Conservation (phyloP, 208 protist species). For the Crithidia acanthocephali region DNA sequence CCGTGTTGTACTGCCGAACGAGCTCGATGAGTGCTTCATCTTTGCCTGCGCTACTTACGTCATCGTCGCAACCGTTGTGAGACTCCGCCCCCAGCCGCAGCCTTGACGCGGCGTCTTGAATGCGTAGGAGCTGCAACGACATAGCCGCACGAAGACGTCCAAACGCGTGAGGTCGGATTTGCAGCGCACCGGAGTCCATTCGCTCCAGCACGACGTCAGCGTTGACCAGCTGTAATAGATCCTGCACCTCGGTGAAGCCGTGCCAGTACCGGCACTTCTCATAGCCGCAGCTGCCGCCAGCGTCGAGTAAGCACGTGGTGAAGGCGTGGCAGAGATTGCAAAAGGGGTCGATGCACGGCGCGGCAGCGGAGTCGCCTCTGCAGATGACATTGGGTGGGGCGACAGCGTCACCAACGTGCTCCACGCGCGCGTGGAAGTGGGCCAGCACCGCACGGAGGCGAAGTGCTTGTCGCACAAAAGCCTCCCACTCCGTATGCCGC, state of each 20-base stretch:
- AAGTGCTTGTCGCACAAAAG: neutral
- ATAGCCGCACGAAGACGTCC: neutral
- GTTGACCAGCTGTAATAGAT: neutral
- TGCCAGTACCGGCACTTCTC: conserved; percentile 32
- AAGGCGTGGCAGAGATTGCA: neutral
- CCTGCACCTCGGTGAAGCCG: conserved; percentile 3
- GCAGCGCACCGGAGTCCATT: neutral
- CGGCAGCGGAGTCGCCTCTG: neutral
- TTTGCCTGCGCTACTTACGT: neutral
- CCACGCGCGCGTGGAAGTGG: neutral
- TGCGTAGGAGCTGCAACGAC: conserved; percentile 2
- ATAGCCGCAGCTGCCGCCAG: conserved; percentile 36
- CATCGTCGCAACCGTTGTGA: neutral
- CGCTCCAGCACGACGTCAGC: neutral
- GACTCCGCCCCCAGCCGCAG: neutral
- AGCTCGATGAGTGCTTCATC: neutral
- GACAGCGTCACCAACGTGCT: neutral
- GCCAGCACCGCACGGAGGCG: neutral
- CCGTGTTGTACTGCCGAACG: conserved; percentile 1
- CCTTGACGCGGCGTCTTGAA: neutral
- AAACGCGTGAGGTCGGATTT: neutral
- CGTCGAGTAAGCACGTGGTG: neutral
- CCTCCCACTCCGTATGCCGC: neutral
- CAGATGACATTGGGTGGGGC: neutral
- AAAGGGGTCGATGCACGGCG: neutral